Conservation (phyloP, 129 eudicot species). For the Centrapalus pauciflorus region DNA sequence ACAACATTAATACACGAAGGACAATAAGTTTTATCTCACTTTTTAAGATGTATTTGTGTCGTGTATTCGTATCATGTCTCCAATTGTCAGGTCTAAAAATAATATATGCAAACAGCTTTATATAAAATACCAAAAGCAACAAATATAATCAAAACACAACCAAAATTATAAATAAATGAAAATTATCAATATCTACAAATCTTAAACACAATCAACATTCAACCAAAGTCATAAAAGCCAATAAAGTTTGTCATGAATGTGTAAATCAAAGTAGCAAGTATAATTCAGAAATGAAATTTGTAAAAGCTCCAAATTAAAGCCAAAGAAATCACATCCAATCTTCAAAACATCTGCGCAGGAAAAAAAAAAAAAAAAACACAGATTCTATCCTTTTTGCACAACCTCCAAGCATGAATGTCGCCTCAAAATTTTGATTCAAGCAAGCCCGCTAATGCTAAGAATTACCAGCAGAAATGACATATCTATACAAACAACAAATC, state of each 20-base stretch:
- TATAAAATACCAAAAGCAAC: not conserved
- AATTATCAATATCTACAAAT: not conserved
- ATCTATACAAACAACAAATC: slow-evolving; percentile 24
- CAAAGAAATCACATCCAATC: slow-evolving; percentile 19
- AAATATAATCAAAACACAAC: not conserved
- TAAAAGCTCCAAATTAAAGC: not conserved
- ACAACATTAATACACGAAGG: too few species aligned
- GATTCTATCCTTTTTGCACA: slow-evolving; percentile 5
- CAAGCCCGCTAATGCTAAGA: not conserved
- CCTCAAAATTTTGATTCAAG: slow-evolving; percentile 19
- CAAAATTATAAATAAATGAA: not conserved
- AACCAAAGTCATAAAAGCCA: not conserved
- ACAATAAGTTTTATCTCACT: too few species aligned
- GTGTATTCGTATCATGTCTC: too few species aligned
- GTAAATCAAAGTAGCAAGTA: not conserved
- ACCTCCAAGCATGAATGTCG: not conserved
- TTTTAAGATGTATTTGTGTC: too few species aligned
- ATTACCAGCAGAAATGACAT: slow-evolving; percentile 8
- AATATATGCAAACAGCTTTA: not conserved
- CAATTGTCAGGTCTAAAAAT: too few species aligned
- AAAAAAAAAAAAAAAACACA: not conserved
- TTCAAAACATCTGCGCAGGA: not conserved
- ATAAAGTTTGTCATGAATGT: slow-evolving; percentile 1
- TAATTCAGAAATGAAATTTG: not conserved
- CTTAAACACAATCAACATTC: not conserved